phyloP scores from a whole-genome alignment of 768 basidiomycete genomes.

The Leccinum subtestaceum region DNA sequence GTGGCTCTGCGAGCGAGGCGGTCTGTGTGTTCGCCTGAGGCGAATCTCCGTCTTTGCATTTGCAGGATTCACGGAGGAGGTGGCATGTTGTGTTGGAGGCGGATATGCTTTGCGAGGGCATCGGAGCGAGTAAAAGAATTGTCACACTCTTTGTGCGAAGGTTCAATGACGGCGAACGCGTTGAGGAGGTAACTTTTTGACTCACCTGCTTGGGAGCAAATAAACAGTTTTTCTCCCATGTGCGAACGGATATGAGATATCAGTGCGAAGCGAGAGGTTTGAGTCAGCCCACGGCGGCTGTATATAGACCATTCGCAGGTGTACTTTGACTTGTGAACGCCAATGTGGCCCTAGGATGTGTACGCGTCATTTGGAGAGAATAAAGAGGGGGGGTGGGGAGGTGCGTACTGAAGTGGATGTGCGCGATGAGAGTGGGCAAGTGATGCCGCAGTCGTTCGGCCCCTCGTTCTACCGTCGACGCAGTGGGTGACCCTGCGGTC shows the following conservation, averaged over 20 bases:
- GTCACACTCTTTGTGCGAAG: conserved; percentile 73
- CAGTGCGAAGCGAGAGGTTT: conserved; percentile 87
- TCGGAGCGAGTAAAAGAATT: conserved; percentile 95
- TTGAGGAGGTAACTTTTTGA: background rate
- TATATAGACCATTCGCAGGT: conserved; percentile 90
- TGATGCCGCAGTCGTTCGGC: conserved; percentile 70
- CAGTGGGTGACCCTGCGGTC: conserved; percentile 18
- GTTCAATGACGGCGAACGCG: background rate
- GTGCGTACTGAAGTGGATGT: conserved; percentile 74
- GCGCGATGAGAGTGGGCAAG: conserved; percentile 72
- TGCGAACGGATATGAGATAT: conserved; percentile 90
- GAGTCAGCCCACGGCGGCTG: conserved; percentile 71
- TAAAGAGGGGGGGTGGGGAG: too few species aligned
- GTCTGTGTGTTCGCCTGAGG: conserved; percentile 22
- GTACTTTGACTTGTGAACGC: conserved; percentile 79
- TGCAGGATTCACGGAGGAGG: conserved; percentile 68
- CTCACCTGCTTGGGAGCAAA: conserved; percentile 76
- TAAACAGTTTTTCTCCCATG: conserved; percentile 93
- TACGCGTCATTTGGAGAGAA: background rate
- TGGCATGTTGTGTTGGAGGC: conserved; percentile 78
- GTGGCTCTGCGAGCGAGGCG: conserved; percentile 22
- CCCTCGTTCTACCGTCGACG: conserved; percentile 18
- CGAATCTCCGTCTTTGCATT: conserved; percentile 59
- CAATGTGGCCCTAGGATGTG: conserved; percentile 63
- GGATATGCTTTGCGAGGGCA: conserved; percentile 90